These are phyloP conservation scores for Fusarium sp. DNA, from an alignment of 2,329 filamentous ascomycete genomes.

Conservation along the genomic window DNA sequence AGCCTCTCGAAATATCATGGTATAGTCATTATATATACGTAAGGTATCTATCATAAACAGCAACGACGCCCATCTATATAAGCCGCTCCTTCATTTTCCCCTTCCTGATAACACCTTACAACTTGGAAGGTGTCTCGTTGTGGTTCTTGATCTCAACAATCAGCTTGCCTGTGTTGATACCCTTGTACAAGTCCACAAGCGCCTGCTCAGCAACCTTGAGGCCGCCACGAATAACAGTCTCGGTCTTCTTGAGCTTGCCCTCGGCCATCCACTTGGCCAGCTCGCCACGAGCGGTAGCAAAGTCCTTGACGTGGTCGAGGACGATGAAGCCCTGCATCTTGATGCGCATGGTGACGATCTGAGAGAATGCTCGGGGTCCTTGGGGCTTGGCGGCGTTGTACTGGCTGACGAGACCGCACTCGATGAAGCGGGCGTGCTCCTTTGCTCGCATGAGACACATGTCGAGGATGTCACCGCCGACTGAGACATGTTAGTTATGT, in stretches of 20 bases:
- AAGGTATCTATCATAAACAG: constrained; percentile 25
- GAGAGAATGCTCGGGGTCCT: constrained; percentile 68
- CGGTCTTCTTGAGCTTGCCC: constrained; percentile 78
- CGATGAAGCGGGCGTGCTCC: constrained; percentile 73
- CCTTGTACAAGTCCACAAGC: constrained; percentile 73
- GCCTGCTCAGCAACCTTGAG: constrained; percentile 72
- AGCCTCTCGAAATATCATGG: constrained; percentile 8
- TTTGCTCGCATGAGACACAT: constrained; percentile 73
- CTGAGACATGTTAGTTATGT: constrained; percentile 45
- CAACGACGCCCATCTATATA: constrained; percentile 3
- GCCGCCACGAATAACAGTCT: constrained; percentile 78
- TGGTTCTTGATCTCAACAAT: constrained; percentile 49
- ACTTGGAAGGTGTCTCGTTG: constrained; percentile 48
- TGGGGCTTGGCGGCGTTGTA: constrained; percentile 70
- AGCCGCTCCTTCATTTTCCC: neutral
- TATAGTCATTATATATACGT: constrained; percentile 33
- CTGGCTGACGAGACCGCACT: constrained; percentile 77
- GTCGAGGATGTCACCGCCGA: constrained; percentile 78
- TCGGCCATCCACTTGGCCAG: constrained; percentile 76
- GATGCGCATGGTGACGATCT: constrained; percentile 67
- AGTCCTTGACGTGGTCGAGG: constrained; percentile 73
- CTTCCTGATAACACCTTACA: constrained; percentile 28
- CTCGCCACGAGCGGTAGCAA: constrained; percentile 67
- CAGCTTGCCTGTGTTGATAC: constrained; percentile 75
- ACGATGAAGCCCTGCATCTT: constrained; percentile 80